These are phyloP conservation scores for Termitomyces sp. DNA, from an alignment of 768 basidiomycete species.

Conservation along the genomic window DNA sequence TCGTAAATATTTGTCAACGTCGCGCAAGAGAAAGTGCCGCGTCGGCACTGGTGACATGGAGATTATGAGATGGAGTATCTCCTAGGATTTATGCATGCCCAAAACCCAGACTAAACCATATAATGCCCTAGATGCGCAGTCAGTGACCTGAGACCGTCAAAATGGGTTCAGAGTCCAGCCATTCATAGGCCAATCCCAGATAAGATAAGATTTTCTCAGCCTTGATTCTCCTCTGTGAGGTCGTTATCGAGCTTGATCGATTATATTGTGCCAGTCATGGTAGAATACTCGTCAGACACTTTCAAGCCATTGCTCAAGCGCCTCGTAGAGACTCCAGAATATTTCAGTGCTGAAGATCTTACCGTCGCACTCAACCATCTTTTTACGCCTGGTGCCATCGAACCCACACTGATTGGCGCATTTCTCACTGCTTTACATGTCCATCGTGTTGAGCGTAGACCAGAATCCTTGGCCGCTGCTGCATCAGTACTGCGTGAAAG, in stretches of 20 bases:
- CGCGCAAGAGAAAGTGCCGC: too few species aligned
- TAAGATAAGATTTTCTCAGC: neutral
- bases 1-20: too few species aligned
- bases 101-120: too few species aligned
- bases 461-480: constrained; percentile 74
- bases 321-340: constrained; percentile 75
- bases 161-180: too few species aligned
- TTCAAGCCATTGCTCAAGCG: constrained; percentile 78
- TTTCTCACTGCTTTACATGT: constrained; percentile 86
- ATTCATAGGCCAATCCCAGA: neutral
- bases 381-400: constrained; percentile 57
- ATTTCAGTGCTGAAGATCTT: constrained; percentile 76
- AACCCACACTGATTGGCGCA: constrained; percentile 77
- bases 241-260: neutral
- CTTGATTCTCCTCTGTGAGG: neutral
- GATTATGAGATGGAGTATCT: too few species aligned
- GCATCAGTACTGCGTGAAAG: constrained; percentile 67
- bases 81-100: too few species aligned
- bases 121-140: too few species aligned
- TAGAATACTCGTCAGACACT: constrained; percentile 28
- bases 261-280: constrained; percentile 3
- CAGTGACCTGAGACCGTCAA: too few species aligned
- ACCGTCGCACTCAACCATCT: constrained; percentile 68
- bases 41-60: too few species aligned
- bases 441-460: constrained; percentile 67